Base-by-base conservation (phyloP, 2,329 filamentous ascomycete species). In the Mariannaea sp. region DNA sequence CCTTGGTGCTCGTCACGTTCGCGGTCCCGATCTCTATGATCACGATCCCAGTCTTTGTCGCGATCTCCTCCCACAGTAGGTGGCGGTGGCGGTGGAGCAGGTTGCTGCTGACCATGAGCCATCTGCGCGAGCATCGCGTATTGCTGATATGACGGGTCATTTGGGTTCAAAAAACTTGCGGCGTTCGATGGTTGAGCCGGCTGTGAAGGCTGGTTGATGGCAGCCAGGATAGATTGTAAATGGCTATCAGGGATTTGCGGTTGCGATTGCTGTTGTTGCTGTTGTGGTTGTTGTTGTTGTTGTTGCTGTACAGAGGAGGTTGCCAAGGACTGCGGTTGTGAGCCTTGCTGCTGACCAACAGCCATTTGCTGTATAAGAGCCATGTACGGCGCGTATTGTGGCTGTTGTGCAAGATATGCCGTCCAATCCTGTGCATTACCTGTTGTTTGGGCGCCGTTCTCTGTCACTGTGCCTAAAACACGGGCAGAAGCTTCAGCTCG, bases 211-310 rank as follows among this genome's bases (percentile, higher is more conserved):
- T 76, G 74, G 55, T 71, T 71, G 35, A 78, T 73, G 41, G 73
- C 73, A 8, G 74, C 73, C 30, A 77, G 62, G n/a, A 77, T 70
- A 7, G 75, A 76, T 59, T 78, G 74, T 4, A 77, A 67, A 53
- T 77, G 73, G 8, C 59, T 68, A 41, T 76, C 73, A 6, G 66
- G 65, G 16, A 71, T 68, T 45, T 71, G 66, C 14, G 61, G 38
- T 26, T 67, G 64, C 30, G 66, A 64, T 49, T 68, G 65, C 32
- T 47, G 38, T 13, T 40, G 45, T n/a, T 24, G 30, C n/a, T 36
- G 30, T 12, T 10, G 35, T 27, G 58, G 43, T 49, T 64, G 55
- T 10, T 20, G 57, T 24, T 56, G 56, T 46, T 63, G 66, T 17
- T 60, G 60, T 47, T 56, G 14, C 35, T 45, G 55, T n/a, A n/a